phyloP scores from a whole-genome alignment of 148 eudicot genomes.

The Camellia sinensis region DNA sequence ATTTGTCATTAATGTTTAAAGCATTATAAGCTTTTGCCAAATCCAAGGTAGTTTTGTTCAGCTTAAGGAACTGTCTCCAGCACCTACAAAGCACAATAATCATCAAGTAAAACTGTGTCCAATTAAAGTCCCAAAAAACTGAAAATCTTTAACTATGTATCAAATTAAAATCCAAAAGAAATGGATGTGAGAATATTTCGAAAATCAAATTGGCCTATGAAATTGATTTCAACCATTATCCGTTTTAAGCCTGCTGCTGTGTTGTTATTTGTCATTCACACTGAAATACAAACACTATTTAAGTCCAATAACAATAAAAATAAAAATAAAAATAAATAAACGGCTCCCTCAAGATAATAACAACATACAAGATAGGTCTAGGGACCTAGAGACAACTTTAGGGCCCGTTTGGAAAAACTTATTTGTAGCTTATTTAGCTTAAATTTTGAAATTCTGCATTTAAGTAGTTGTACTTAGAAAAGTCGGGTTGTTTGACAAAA shows the following conservation, averaged over 20 bases:
- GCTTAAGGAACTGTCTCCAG: constrained; percentile 66
- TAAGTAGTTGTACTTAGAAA: too few relatives aligned
- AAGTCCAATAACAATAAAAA: background rate
- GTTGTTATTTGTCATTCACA: background rate
- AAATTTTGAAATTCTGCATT: too few relatives aligned
- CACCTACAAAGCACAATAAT: constrained; percentile 39
- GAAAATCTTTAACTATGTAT: background rate
- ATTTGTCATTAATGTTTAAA: constrained; percentile 53
- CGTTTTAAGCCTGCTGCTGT: background rate
- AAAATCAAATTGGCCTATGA: background rate
- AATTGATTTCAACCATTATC: background rate
- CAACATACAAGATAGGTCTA: background rate
- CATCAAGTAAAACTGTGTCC: background rate
- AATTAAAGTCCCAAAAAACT: background rate
- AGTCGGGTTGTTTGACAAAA: too few relatives aligned
- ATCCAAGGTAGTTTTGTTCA: constrained; percentile 61
- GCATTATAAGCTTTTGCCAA: constrained; percentile 52
- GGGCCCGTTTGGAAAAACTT: too few relatives aligned
- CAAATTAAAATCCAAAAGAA: background rate
- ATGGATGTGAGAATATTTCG: background rate
- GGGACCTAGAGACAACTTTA: background rate
- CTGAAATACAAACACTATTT: background rate
- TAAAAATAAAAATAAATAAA: background rate
- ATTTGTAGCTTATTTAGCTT: too few relatives aligned
- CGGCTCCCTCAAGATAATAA: background rate